A percentile compares a stretch with the other conserved stretches of the same genome.
These are phyloP conservation scores for Beta corolliflora DNA, from an alignment of 179 eudicot genomes.

Conservation along the genomic window DNA sequence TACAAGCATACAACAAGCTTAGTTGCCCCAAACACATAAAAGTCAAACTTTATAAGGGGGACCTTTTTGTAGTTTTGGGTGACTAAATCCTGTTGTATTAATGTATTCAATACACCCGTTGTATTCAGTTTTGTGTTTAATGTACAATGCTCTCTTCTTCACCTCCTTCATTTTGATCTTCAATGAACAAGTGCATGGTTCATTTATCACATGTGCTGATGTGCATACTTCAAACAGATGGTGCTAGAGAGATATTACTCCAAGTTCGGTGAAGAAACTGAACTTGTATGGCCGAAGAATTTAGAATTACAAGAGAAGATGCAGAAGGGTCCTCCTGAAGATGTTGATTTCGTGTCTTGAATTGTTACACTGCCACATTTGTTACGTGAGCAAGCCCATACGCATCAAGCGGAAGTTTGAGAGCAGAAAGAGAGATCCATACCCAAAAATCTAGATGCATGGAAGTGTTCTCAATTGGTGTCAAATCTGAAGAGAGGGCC, in stretches of 20 bases:
- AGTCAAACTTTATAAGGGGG: too few relatives aligned
- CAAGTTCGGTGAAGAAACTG: slow-evolving; percentile 49
- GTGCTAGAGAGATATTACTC: slow-evolving; percentile 77
- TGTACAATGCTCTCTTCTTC: not conserved
- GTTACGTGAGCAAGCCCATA: not conserved
- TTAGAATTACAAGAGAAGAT: slow-evolving; percentile 71
- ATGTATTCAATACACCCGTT: too few relatives aligned
- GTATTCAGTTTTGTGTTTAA: too few relatives aligned
- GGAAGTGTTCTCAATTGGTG: not conserved
- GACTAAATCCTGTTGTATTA: too few relatives aligned
- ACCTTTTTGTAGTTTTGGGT: too few relatives aligned
- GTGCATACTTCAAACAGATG: slow-evolving; percentile 44
- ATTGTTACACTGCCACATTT: too few relatives aligned
- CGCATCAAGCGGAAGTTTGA: not conserved
- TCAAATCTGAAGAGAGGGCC: not conserved
- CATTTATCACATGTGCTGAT: not conserved
- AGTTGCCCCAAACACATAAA: too few relatives aligned
- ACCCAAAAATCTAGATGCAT: not conserved
- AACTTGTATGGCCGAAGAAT: slow-evolving; percentile 77
- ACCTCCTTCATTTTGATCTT: not conserved
- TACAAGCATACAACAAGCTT: too few relatives aligned
- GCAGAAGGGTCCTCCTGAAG: slow-evolving; percentile 51
- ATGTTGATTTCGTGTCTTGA: slow-evolving; percentile 29
- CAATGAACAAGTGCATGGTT: not conserved
- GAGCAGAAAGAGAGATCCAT: not conserved